Evolutionary conservation across 2,329 filamentous ascomycete species (phyloP).

Genomic region (Aspergillus ibericus): DNA sequence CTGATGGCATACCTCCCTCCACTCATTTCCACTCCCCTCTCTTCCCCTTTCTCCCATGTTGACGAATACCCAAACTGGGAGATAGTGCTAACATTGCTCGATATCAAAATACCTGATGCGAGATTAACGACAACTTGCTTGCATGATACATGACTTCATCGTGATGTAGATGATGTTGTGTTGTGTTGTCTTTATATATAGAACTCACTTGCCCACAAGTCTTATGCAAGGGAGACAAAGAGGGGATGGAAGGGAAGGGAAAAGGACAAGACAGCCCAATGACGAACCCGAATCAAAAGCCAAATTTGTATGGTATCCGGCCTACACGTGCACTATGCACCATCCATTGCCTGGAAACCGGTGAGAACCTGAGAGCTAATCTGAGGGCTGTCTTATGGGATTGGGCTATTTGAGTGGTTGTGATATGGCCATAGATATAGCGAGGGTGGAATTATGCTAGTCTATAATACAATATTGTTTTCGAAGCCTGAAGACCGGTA

Average conservation of each 20-base stretch:
- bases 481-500: too few species aligned
- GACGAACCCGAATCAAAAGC: conserved; percentile 45
- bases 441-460: neutral
- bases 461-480: too few species aligned
- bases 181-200: too few species aligned
- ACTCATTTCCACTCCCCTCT: neutral
- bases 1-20: conserved; percentile 24
- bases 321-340: conserved; percentile 17
- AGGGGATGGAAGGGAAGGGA: neutral
- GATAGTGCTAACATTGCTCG: neutral
- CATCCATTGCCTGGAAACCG: conserved; percentile 38
- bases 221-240: neutral
- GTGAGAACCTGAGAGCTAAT: conserved; percentile 51
- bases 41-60: neutral
- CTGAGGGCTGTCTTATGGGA: conserved; percentile 35
- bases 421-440: neutral
- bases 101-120: too few species aligned
- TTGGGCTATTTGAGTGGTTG: neutral
- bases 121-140: too few species aligned
- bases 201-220: too few species aligned
- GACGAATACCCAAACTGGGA: neutral
- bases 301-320: conserved; percentile 49
- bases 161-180: too few species aligned
- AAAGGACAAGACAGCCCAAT: conserved; percentile 28
- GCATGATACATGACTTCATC: too few species aligned